These are phyloP conservation scores for Ceratobasidium sp. DNA, from an alignment of 1,284 basidiomycete genomes.

Conservation along the genomic window DNA sequence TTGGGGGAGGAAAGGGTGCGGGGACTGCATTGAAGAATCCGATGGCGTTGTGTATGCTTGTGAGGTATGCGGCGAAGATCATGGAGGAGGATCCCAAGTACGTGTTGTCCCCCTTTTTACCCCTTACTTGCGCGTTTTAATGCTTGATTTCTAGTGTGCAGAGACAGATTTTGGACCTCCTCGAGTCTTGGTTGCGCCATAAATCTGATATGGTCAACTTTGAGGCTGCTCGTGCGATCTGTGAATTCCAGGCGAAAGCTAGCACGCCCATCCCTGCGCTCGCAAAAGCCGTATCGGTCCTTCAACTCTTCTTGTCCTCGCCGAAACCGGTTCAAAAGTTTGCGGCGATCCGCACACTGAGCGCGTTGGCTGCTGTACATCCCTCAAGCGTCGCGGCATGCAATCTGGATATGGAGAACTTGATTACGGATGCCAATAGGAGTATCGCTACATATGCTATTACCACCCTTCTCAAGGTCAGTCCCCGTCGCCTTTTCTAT, in stretches of 20 bases:
- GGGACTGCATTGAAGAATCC: constrained; percentile 90
- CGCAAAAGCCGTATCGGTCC: constrained; percentile 63
- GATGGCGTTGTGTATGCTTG: constrained; percentile 99
- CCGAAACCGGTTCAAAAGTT: constrained; percentile 96
- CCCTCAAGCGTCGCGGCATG: constrained; percentile 89
- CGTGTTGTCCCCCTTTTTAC: constrained; percentile 51
- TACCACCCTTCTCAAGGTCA: constrained; percentile 94
- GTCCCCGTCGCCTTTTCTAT: constrained; percentile 25
- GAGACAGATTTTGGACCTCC: constrained; percentile 91
- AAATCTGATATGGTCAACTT: constrained; percentile 99
- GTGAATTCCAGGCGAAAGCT: constrained; percentile 63
- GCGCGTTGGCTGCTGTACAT: constrained; percentile 84
- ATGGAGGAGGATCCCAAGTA: constrained; percentile 99
- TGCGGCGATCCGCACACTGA: constrained; percentile 95
- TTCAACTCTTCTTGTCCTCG: constrained; percentile 93
- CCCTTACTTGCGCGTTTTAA: constrained; percentile 15
- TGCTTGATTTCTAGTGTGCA: constrained; percentile 69
- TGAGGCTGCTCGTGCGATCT: constrained; percentile 96
- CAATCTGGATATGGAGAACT: constrained; percentile 97
- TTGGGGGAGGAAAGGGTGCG: constrained; percentile 85
- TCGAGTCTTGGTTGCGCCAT: constrained; percentile 96
- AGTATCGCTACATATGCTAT: constrained; percentile 99
- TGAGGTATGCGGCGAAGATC: constrained; percentile 96
- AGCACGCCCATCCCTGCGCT: constrained; percentile 24
- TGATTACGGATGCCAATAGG: constrained; percentile 96